Base-by-base conservation (phyloP, 2,329 filamentous ascomycete genomes). In the Geosmithia flava region DNA sequence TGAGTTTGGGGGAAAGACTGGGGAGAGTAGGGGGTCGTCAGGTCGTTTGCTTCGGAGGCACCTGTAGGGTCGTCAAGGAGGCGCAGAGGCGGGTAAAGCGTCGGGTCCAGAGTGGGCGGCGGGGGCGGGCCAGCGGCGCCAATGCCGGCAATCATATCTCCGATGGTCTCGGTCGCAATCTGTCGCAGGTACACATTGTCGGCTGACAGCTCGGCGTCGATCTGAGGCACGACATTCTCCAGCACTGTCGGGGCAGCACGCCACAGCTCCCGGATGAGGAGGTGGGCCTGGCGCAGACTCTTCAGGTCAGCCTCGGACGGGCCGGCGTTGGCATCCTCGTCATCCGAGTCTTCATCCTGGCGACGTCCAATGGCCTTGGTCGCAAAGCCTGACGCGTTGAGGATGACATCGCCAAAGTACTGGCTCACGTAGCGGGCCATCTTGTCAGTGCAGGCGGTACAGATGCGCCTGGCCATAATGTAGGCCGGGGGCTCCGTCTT, bases 331-430 rank as follows among this genome's bases (percentile, higher is more conserved):
- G 58, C 33, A 44, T 78, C 72, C 47, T 87, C 78, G 45, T 84
- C 80, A 19, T 84, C 82, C 23, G 77, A 77, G 40, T 82, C 81
- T 20, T 79, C 79, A 17, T 73, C 70, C 40, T 74, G 75, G 51
- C 75, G 76, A 48, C 74, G 70, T 4, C 76, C 78, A 53, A 80
- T 83, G 48, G 70, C 53, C 55, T 75, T 72, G 10, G 69, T 68
- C 19, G 69, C 70, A 44, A 78, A 74, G 13, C 71, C 78, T 39
- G 82, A 89, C 3, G 89, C 86, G 59, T 96, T 89, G 52, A 97
- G 81, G 50, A 98, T 94, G 47, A 97, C 89, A 49, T 95, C 89
- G 65, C 89, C 95, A 63, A 98, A 98, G 63, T 97, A 98, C 59
- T 95, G 89, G 55, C 88, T 91, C 49, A 97, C 84, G 55, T 94